Evolutionary conservation across 129 eudicot species (phyloP).

Genomic region (Saussurea involucrata): DNA sequence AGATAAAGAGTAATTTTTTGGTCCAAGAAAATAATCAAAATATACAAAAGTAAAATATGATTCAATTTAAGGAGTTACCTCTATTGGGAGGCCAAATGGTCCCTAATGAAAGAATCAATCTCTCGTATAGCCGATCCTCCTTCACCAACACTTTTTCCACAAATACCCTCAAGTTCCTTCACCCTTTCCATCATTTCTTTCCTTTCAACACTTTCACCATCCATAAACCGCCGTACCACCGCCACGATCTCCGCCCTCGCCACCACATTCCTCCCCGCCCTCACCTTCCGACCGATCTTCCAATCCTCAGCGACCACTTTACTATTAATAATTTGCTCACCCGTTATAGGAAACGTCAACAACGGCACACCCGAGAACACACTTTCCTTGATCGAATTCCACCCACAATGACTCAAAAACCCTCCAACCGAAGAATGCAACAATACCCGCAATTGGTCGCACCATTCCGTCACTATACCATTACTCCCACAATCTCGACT

Average conservation of each 20-base stretch:
- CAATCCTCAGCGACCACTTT: conserved; percentile 34
- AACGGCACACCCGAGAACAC: conserved; percentile 36
- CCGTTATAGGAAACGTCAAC: conserved; percentile 30
- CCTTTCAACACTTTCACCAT: conserved; percentile 19
- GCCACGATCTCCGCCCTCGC: conserved; percentile 10
- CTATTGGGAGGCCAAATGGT: not conserved
- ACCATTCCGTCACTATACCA: conserved; percentile 34
- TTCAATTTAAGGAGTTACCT: too few species aligned
- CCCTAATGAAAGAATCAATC: conserved; percentile 23
- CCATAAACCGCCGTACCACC: conserved; percentile 35
- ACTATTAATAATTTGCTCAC: conserved; percentile 32
- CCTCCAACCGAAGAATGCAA: conserved; percentile 29
- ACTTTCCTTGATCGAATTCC: conserved; percentile 34
- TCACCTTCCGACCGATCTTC: conserved; percentile 39
- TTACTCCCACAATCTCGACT: not conserved
- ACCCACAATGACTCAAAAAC: conserved; percentile 38
- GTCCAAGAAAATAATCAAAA: too few species aligned
- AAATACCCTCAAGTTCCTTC: not conserved
- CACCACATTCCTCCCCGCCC: not conserved
- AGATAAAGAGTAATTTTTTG: too few species aligned
- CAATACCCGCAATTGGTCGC: conserved; percentile 40
- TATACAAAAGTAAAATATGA: too few species aligned
- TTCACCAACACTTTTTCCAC: conserved; percentile 9
- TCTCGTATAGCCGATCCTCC: conserved; percentile 24
- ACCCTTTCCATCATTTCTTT: conserved; percentile 21